Evolutionary conservation across 164 flowering plant genomes (phyloP), one percentile per base, ranked within the genome.

Genomic region (Chimonanthus praecox): DNA sequence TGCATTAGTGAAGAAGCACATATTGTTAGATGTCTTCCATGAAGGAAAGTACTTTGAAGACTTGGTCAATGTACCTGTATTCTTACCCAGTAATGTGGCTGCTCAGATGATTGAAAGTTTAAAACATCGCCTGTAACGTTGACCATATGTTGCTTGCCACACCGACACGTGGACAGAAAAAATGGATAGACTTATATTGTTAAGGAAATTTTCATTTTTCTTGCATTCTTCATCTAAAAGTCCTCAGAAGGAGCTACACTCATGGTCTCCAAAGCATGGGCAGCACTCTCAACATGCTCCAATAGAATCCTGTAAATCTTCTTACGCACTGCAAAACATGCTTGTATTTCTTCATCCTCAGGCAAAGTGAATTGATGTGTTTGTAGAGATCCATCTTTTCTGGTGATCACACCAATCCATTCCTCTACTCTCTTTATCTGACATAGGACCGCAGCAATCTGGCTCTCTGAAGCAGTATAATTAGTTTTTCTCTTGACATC

Each of bases 341-440:
- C 81, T 73, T 84, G 85, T 45, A 43, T 54, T 62, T 76, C 87
- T 9, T 78, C 73, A 46, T 79, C 83, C 54, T 65, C 51, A 5
- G 8, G 16, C n/a, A 70, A 68, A 50, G 47, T 47, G 63, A 71
- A 49, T 48, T 68, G 78, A 46, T 69, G 71, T 18, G 69, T 71
- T 16, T 44, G 60, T 3, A 45, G 48, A 54, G 20, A 48, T 3
- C 62, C 73, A 1, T 81, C 79, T 64, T 74, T 79, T 9, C 49
- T 70, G 13, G 54, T 76, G 51, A 82, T 72, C 71, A 47, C 16
- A 67, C 84, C 88, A 61, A 90, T 78, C 90, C 89, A 86, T 46
- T 85, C 84, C 67, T 79, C 83, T 20, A 90, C 83, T 81, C 75
- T 81, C 81, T 90, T 90, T 21, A 90, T 78, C 77, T 78, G 83